These are phyloP conservation scores for Emydomyces testavorans DNA, from an alignment of 2,329 filamentous ascomycete genomes.

Conservation along the genomic window DNA sequence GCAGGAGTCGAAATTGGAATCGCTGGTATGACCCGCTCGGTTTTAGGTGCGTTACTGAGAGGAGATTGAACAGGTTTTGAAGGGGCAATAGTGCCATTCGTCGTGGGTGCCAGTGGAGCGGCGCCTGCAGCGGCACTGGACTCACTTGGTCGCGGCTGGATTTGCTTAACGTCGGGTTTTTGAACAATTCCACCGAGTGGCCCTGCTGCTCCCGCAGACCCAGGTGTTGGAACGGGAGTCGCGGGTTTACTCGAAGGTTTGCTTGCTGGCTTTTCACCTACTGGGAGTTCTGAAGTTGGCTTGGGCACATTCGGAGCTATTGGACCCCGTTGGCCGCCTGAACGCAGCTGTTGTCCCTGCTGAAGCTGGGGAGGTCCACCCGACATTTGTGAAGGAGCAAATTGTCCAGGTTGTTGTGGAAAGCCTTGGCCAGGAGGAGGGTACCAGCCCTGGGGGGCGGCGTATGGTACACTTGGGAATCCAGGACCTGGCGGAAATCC, in stretches of 20 bases:
- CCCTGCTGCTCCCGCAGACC: slow-evolving; percentile 16
- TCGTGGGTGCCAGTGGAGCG: slow-evolving; percentile 17
- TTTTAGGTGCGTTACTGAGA: slow-evolving; percentile 27
- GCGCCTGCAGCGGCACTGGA: slow-evolving; percentile 15
- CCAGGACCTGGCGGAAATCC: slow-evolving; percentile 46
- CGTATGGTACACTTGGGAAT: slow-evolving; percentile 67
- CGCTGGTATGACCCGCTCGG: slow-evolving; percentile 35
- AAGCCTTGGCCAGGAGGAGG: slow-evolving; percentile 64
- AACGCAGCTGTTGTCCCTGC: slow-evolving; percentile 21
- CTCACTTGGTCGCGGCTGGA: slow-evolving; percentile 18
- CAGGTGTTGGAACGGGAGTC: slow-evolving; percentile 24
- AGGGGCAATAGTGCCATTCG: not conserved
- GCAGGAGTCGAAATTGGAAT: slow-evolving; percentile 34
- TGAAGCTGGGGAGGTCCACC: slow-evolving; percentile 45
- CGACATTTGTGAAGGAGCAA: slow-evolving; percentile 50
- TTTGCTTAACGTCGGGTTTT: slow-evolving; percentile 22
- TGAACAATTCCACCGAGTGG: slow-evolving; percentile 22
- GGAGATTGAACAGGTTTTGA: slow-evolving; percentile 14
- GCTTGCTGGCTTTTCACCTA: slow-evolving; percentile 28
- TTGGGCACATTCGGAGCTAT: slow-evolving; percentile 23
- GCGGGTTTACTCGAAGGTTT: slow-evolving; percentile 28
- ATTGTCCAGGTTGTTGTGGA: slow-evolving; percentile 53
- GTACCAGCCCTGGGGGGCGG: slow-evolving; percentile 65
- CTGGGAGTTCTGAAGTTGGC: slow-evolving; percentile 35
- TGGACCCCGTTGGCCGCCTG: slow-evolving; percentile 20